These are phyloP conservation scores for Erodium maritimum DNA, from an alignment of 345 rosid genomes.

Conservation along the genomic window DNA sequence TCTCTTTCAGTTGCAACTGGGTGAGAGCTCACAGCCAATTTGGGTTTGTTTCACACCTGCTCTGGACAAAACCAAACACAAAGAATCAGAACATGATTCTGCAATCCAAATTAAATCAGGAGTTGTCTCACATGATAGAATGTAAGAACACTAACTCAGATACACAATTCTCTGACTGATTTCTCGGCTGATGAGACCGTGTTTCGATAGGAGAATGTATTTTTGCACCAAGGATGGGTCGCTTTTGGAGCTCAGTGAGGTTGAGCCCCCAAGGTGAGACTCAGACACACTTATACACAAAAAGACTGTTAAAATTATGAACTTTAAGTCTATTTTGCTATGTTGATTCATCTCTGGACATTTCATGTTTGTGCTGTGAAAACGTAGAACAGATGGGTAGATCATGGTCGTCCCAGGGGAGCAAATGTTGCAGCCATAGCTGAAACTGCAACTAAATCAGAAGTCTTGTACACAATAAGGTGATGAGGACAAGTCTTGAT, in stretches of 20 bases:
- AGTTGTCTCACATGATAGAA: conserved; percentile 34
- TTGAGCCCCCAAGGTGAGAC: conserved; percentile 46
- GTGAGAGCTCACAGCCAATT: conserved; percentile 39
- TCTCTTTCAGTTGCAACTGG: conserved; percentile 37
- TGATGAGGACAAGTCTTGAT: conserved; percentile 4
- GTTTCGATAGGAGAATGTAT: conserved; percentile 34
- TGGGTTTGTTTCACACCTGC: conserved; percentile 41
- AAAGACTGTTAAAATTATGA: conserved; percentile 1
- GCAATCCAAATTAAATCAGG: conserved; percentile 42
- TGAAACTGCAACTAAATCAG: conserved; percentile 36
- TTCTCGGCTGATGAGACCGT: too few species aligned
- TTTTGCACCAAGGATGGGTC: conserved; percentile 49
- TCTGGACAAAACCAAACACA: conserved; percentile 15
- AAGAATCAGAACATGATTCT: conserved; percentile 27
- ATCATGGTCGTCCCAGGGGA: conserved; percentile 54
- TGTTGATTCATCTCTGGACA: neutral
- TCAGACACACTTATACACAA: conserved; percentile 4
- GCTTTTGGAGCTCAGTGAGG: conserved; percentile 41
- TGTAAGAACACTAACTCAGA: conserved; percentile 24
- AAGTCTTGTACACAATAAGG: conserved; percentile 50
- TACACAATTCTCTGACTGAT: too few species aligned
- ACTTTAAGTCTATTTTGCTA: conserved; percentile 10
- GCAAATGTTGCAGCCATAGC: conserved; percentile 55
- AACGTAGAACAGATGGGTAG: conserved; percentile 45
- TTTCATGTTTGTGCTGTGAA: conserved; percentile 14